Base-by-base conservation (phyloP, 2,329 filamentous ascomycete species). In the Colletotrichum liriopes region DNA sequence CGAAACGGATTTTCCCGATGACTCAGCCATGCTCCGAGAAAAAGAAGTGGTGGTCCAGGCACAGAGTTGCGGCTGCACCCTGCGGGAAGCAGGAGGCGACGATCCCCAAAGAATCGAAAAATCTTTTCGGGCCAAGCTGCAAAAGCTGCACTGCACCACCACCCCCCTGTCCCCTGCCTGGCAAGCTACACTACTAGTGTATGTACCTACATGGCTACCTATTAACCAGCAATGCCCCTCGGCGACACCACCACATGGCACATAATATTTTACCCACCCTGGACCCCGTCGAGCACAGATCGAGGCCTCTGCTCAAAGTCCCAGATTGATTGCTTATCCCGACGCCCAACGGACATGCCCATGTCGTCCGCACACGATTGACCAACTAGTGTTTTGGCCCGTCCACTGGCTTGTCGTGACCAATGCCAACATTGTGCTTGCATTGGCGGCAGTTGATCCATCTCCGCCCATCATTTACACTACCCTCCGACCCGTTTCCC, bases 41-140 rank as follows among this genome's bases (percentile, higher is more conserved):
- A 71, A 45, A 52, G 39, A 55, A 20, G 43, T 29, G 43, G 12
- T 67, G 43, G 58, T 45, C 67, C 39, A 67, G 39, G 35, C 49
- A 71, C 45, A 68, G 58, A 68, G 68, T 68, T 71, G 65, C 65
- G 65, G 68, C 65, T 63, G 51, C 61, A 52, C 35, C n/a, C n/a
- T 49, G 29, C 29, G 29, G 29, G 29, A 32, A 32, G 41, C 41
- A 41, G 29, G 41, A 47, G 39, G n/a, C 32, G 56, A 45, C 56
- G 65, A 62, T 63, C 56, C n/a, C n/a, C 55, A 26, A 54, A 62
- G 51, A 52, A 32, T n/a, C 26, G 29, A 32, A 47, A 29, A 45
- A 45, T 65, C 59, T 65, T 49, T 41, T n/a, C 39, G n/a, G 20
- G 35, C n/a, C 29, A 32, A 58, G n/a, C 45, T 23, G 29, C n/a